Conservation (phyloP, 305 asterid species). For the Nicotiana rustica region DNA sequence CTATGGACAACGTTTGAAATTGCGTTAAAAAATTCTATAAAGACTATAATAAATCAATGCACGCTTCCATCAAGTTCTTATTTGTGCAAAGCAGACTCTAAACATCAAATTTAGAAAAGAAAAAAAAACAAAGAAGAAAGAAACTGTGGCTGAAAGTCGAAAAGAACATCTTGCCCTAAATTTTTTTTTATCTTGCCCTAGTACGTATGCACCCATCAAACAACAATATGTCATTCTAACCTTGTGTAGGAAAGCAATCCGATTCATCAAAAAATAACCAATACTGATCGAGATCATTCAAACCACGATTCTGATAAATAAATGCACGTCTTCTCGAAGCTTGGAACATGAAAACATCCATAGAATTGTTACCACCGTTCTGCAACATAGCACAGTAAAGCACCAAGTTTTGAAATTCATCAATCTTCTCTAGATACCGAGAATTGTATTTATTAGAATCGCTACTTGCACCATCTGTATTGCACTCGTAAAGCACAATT, state of each 20-base stretch:
- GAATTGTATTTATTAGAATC: background rate
- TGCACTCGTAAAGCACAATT: background rate
- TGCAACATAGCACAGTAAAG: background rate
- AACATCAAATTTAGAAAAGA: too few species aligned
- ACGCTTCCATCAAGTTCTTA: too few species aligned
- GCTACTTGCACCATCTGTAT: background rate
- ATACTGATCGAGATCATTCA: constrained; percentile 20
- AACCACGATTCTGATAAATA: background rate
- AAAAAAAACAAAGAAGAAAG: too few species aligned
- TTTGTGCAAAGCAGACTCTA: too few species aligned
- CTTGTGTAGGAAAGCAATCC: background rate
- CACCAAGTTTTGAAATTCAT: background rate
- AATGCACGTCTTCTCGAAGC: background rate
- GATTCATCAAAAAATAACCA: constrained; percentile 13
- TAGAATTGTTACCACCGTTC: background rate
- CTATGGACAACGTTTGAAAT: too few species aligned
- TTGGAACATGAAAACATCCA: background rate
- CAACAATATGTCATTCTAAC: background rate
- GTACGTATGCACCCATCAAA: too few species aligned
- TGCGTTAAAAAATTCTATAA: too few species aligned
- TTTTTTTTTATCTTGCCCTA: too few species aligned
- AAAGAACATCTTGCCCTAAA: too few species aligned
- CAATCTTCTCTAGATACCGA: background rate
- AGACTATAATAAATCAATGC: too few species aligned
- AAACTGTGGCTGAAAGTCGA: too few species aligned